These are phyloP conservation scores for Diatrype stigma DNA, from an alignment of 2,329 filamentous ascomycete genomes.

Conservation along the genomic window DNA sequence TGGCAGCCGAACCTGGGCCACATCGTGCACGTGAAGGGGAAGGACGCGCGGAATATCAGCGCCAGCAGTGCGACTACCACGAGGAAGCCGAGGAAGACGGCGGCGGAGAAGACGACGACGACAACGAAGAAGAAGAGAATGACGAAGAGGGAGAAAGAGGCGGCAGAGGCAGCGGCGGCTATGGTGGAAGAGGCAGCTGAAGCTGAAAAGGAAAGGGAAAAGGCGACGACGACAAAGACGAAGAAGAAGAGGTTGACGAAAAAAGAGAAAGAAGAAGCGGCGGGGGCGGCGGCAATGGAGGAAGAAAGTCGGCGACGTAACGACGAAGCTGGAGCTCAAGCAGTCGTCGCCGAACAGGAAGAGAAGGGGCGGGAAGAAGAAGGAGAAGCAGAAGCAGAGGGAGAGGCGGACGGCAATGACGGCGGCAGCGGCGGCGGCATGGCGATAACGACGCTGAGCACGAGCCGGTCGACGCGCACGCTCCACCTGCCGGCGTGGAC, in stretches of 20 bases:
- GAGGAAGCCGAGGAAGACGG: not conserved
- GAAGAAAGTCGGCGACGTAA: conserved; percentile 22
- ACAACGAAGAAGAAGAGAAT: conserved; percentile 7
- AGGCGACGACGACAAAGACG: no score
- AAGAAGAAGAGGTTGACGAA: no score
- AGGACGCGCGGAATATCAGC: conserved; percentile 49
- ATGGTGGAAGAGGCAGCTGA: no score
- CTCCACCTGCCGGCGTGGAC: conserved; percentile 87
- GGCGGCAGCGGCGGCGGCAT: conserved; percentile 16
- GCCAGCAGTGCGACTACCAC: not conserved
- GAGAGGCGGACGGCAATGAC: no score
- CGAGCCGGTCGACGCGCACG: conserved; percentile 78
- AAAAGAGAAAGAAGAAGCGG: no score
- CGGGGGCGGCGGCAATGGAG: no score
- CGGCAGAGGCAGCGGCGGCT: no score
- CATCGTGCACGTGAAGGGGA: conserved; percentile 85
- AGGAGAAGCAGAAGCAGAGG: no score
- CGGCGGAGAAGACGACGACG: not conserved
- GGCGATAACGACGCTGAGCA: conserved; percentile 54
- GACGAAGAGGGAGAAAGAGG: no score
- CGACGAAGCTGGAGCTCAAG: conserved; percentile 65
- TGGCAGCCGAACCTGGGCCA: conserved; percentile 88
- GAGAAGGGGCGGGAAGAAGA: no score
- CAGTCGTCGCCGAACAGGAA: conserved; percentile 82
- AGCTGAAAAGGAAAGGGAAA: no score